Conservation (phyloP, 306 rosid genomes). For the Cercis canadensis region DNA sequence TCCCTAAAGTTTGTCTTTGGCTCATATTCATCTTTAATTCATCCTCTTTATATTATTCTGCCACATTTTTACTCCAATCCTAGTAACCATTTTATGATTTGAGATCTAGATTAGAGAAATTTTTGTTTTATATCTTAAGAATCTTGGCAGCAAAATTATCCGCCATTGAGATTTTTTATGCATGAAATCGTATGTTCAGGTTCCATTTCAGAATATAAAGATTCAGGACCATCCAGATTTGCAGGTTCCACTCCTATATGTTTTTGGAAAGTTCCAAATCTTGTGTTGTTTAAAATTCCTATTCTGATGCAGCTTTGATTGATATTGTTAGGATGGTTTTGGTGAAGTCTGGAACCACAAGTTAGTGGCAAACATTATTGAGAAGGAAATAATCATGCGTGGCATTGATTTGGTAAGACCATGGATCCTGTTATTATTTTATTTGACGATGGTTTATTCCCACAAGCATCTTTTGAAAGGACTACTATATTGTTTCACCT, state of each 20-base stretch:
- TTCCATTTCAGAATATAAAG: conserved; percentile 50
- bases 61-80: too few species aligned
- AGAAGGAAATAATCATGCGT: conserved; percentile 38
- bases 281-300: not conserved
- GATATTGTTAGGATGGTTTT: conserved; percentile 57
- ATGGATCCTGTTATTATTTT: not conserved
- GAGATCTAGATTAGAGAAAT: too few species aligned
- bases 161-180: too few species aligned
- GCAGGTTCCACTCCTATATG: conserved; percentile 47
- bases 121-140: too few species aligned
- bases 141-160: too few species aligned
- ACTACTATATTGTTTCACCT: too few species aligned
- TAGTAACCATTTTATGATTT: too few species aligned
- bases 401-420: conserved; percentile 49
- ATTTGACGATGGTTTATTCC: too few species aligned
- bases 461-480: too few species aligned
- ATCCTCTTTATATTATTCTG: too few species aligned
- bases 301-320: not conserved
- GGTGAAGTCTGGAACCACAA: conserved; percentile 52
- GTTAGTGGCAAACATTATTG: conserved; percentile 47
- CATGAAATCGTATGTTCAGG: conserved; percentile 33
- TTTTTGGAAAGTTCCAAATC: not conserved
- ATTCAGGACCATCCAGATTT: conserved; percentile 58
- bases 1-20: too few species aligned
- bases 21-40: too few species aligned